A percentile compares a stretch with the other conserved stretches of the same genome.
These are phyloP conservation scores for Penicillium glabrum DNA, from an alignment of 2,329 filamentous ascomycete genomes.

Conservation along the genomic window DNA sequence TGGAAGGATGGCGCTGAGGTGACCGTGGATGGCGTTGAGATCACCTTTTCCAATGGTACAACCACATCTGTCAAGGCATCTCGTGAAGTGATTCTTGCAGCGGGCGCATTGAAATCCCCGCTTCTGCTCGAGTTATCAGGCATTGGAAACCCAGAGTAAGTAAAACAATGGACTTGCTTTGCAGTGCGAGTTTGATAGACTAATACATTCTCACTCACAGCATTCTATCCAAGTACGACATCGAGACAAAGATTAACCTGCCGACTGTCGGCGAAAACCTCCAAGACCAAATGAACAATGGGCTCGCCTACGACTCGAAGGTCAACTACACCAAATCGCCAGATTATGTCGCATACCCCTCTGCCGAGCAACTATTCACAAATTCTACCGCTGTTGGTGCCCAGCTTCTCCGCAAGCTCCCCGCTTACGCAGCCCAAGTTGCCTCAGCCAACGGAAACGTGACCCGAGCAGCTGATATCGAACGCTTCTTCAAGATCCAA, in stretches of 20 bases:
- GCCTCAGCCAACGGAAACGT: slow-evolving; percentile 15
- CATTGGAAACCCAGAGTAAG: slow-evolving; percentile 47
- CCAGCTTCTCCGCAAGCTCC: slow-evolving; percentile 17
- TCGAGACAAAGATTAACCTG: slow-evolving; percentile 27
- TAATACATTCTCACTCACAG: slow-evolving; percentile 6
- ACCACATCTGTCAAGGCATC: slow-evolving; percentile 30
- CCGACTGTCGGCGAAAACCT: slow-evolving; percentile 51
- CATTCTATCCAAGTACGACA: slow-evolving; percentile 26
- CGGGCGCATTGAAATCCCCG: slow-evolving; percentile 58
- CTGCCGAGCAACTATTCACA: slow-evolving; percentile 23
- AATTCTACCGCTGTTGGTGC: slow-evolving; percentile 17
- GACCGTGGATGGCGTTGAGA: slow-evolving; percentile 28
- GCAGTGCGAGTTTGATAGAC: background rate
- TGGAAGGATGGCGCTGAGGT: slow-evolving; percentile 28
- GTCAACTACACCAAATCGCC: slow-evolving; percentile 12
- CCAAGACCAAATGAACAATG: slow-evolving; percentile 45
- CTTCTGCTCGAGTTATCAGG: slow-evolving; percentile 62
- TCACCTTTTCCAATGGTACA: slow-evolving; percentile 26
- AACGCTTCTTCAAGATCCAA: slow-evolving; percentile 27
- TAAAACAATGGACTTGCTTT: background rate
- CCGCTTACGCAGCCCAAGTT: slow-evolving; percentile 22
- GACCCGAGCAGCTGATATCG: slow-evolving; percentile 18
- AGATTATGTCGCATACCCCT: slow-evolving; percentile 21
- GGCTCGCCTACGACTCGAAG: slow-evolving; percentile 9
- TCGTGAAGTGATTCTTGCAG: slow-evolving; percentile 60